phyloP scores from a whole-genome alignment of 2,329 filamentous ascomycete genomes.

The Venturia effusa region DNA sequence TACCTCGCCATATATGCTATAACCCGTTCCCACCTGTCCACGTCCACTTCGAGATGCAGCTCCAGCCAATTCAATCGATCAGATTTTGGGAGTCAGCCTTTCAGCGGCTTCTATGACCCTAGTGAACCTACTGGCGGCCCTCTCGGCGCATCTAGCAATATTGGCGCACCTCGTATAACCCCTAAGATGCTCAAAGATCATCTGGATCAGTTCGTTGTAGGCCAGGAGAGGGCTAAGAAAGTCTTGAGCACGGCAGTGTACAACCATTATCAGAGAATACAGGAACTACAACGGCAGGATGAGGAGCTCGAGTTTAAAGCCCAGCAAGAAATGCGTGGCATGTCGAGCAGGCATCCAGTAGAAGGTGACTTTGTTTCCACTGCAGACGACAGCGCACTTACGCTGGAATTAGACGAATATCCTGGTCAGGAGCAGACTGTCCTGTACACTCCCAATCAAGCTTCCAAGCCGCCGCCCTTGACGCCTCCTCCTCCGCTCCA shows the following conservation, averaged over 20 bases:
- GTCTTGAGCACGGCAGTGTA: conserved; percentile 87
- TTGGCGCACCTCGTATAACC: conserved; percentile 48
- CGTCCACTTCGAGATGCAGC: conserved; percentile 25
- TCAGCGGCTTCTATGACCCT: conserved; percentile 52
- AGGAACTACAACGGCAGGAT: conserved; percentile 62
- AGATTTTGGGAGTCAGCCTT: conserved; percentile 53
- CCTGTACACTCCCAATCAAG: conserved; percentile 6
- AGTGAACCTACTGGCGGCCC: conserved; percentile 51
- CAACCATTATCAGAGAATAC: conserved; percentile 88
- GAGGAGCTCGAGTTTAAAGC: conserved; percentile 67
- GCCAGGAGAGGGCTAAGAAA: conserved; percentile 90
- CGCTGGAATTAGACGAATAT: conserved; percentile 43
- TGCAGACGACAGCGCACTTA: conserved; percentile 9
- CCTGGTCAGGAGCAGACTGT: conserved; percentile 47
- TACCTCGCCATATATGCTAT: conserved; percentile 24
- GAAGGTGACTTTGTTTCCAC: conserved; percentile 48
- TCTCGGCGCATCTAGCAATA: conserved; percentile 46
- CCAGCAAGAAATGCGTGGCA: conserved; percentile 61
- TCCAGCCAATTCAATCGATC: conserved; percentile 45
- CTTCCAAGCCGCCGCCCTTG: conserved; percentile 14
- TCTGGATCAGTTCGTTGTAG: conserved; percentile 91
- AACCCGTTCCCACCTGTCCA: conserved; percentile 23
- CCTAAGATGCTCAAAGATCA: conserved; percentile 69
- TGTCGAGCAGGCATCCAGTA: conserved; percentile 59
- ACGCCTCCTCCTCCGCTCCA: conserved; percentile 26